phyloP scores from a whole-genome alignment of 1,284 basidiomycete species.

The Flammula alnicola region DNA sequence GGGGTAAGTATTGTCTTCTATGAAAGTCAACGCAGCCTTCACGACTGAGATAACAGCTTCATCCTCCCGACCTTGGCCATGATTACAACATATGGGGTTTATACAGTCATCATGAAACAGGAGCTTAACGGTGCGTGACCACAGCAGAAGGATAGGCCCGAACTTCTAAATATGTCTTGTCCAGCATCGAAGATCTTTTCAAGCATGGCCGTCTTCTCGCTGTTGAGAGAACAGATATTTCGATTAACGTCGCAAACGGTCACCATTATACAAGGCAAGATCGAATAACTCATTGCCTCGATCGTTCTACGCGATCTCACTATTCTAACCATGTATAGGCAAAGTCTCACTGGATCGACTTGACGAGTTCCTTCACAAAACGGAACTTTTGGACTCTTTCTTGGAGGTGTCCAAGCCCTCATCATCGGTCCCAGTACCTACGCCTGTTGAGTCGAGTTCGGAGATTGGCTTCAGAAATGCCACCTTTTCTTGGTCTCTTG shows the following conservation, averaged over 20 bases:
- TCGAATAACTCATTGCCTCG: too few relatives aligned
- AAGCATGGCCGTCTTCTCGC: slow-evolving; percentile 30
- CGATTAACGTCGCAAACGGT: slow-evolving; percentile 9
- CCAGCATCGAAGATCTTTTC: slow-evolving; percentile 26
- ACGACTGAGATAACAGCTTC: slow-evolving; percentile 45
- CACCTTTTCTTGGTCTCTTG: slow-evolving; percentile 46
- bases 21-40: slow-evolving; percentile 35
- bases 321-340: slow-evolving; percentile 23
- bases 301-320: background rate
- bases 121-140: slow-evolving; percentile 26
- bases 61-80: slow-evolving; percentile 69
- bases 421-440: background rate
- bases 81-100: slow-evolving; percentile 67
- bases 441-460: background rate
- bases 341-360: slow-evolving; percentile 57
- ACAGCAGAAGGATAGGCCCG: too few relatives aligned
- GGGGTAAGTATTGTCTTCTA: background rate
- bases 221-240: slow-evolving; percentile 24
- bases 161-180: background rate
- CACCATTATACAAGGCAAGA: background rate
- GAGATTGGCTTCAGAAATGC: slow-evolving; percentile 33
- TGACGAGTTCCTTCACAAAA: slow-evolving; percentile 51
- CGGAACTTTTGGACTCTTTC: slow-evolving; percentile 58
- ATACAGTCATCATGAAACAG: slow-evolving; percentile 45
- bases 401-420: slow-evolving; percentile 15